These are phyloP conservation scores for Pseudogymnoascus sp. DNA, from an alignment of 2,329 filamentous ascomycete species.

Conservation along the genomic window DNA sequence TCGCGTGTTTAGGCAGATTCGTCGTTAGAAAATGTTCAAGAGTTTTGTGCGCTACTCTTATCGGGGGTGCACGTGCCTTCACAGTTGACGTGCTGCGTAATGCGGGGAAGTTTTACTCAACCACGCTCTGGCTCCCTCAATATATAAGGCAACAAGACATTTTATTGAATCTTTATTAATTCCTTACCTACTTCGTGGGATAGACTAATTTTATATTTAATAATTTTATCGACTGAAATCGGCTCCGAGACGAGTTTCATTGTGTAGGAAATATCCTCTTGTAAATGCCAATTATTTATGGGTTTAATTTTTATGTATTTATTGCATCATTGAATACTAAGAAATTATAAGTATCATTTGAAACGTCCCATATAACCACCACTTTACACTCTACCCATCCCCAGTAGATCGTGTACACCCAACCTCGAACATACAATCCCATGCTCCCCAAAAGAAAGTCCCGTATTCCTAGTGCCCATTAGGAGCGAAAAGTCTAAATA, in stretches of 20 bases:
- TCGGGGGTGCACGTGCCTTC: slow-evolving; percentile 5
- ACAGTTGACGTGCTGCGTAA: slow-evolving; percentile 6
- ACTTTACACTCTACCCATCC: not conserved
- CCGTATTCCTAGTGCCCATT: slow-evolving; percentile 13
- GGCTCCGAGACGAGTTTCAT: not conserved
- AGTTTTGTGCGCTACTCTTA: slow-evolving; percentile 9
- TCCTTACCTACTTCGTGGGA: not conserved
- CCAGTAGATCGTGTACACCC: slow-evolving; percentile 3
- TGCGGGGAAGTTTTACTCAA: not conserved
- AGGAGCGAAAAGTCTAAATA: slow-evolving; percentile 27
- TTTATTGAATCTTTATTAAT: not conserved
- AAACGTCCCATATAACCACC: not conserved
- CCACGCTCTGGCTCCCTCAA: not conserved
- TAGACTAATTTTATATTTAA: not conserved
- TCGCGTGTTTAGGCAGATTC: slow-evolving; percentile 8
- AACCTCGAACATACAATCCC: slow-evolving; percentile 4
- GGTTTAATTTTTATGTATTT: not conserved
- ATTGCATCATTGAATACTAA: slow-evolving; percentile 3
- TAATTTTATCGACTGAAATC: not conserved
- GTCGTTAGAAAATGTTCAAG: slow-evolving; percentile 3
- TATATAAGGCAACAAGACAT: not conserved
- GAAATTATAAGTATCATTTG: slow-evolving; percentile 6
- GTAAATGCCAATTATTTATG: too few relatives aligned
- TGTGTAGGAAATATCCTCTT: not conserved
- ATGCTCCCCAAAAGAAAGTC: slow-evolving; percentile 4